phyloP scores from a whole-genome alignment of 129 eudicot genomes.

The Oenanthe sinensis region DNA sequence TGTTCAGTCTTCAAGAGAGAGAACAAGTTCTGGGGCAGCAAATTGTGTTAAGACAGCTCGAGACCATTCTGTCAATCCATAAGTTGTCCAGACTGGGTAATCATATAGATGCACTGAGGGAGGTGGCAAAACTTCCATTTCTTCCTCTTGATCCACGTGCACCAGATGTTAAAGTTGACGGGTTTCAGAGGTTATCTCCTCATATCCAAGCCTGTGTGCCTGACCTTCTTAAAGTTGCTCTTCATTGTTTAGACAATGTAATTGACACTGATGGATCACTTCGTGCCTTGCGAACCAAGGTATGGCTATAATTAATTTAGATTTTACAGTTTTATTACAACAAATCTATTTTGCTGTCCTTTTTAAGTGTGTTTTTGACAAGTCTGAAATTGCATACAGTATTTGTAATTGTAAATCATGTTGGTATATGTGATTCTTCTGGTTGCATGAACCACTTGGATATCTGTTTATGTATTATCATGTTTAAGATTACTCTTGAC shows the following conservation, averaged over 20 bases:
- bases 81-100: slow-evolving; percentile 48
- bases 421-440: background rate
- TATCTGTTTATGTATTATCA: background rate
- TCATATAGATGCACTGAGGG: slow-evolving; percentile 73
- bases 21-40: slow-evolving; percentile 79
- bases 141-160: slow-evolving; percentile 93
- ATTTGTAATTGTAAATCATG: background rate
- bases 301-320: slow-evolving; percentile 18
- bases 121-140: slow-evolving; percentile 80
- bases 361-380: background rate
- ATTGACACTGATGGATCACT: slow-evolving; percentile 91
- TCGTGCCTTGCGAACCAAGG: slow-evolving; percentile 88
- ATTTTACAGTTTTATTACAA: background rate
- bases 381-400: background rate
- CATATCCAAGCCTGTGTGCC: slow-evolving; percentile 96
- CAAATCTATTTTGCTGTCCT: background rate
- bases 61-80: slow-evolving; percentile 74
- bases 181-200: slow-evolving; percentile 58
- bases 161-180: slow-evolving; percentile 50
- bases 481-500: background rate
- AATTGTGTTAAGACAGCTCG: slow-evolving; percentile 85
- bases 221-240: slow-evolving; percentile 84
- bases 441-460: background rate
- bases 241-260: slow-evolving; percentile 73
- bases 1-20: slow-evolving; percentile 83